Evolutionary conservation across 2,329 filamentous ascomycete genomes (phyloP), one percentile per base, ranked within the genome.

Genomic region (Teratosphaeria viscida): DNA sequence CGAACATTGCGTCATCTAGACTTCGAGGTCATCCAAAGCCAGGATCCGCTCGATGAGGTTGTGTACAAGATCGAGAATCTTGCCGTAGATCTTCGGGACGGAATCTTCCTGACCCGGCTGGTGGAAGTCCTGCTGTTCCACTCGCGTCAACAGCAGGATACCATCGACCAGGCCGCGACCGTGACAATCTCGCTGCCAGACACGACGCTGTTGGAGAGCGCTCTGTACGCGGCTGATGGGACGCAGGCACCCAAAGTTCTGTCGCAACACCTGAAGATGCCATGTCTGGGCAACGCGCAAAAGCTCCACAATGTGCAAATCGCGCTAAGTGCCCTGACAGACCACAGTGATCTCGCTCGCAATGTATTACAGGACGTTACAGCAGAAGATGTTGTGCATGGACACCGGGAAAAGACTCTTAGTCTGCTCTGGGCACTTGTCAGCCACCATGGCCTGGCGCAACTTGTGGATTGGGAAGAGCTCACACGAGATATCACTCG

Each of bases 361-460:
- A 74, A 73, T 34, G 70, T 79, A 12, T 68, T 77, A 5, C 70
- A 72, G 26, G 73, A 75, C 37, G 72, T 85, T 39, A 76, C 72
- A 14, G 77, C 83, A 0, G 79, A 82, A 47, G 82, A 86, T 58
- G 80, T 87, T 54, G 82, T 87, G 6, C 79, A 86, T 64, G 84
- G 84, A 2, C 82, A 85, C 64, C 79, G 84, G 8, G 84, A 87
- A 66, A 85, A 83, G 70, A 86, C 83, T 0, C 75, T 87, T 53
- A 79, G 77, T 5, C 73, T 86, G 10, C 74, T 87, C 5, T 86
- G 83, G 83, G 75, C 76, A 3, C 73, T 87, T 26, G 78, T 86
- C 43, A 80, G 80, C 49, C 79, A 78, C 69, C 82, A 79, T 73
- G 82, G 82, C 1, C 71, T 86, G 7, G 70, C 73, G 5, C 73